Evolutionary conservation across 306 rosid genomes (phyloP), one percentile per base, ranked within the genome.

Genomic region (Astragalus membranaceus): DNA sequence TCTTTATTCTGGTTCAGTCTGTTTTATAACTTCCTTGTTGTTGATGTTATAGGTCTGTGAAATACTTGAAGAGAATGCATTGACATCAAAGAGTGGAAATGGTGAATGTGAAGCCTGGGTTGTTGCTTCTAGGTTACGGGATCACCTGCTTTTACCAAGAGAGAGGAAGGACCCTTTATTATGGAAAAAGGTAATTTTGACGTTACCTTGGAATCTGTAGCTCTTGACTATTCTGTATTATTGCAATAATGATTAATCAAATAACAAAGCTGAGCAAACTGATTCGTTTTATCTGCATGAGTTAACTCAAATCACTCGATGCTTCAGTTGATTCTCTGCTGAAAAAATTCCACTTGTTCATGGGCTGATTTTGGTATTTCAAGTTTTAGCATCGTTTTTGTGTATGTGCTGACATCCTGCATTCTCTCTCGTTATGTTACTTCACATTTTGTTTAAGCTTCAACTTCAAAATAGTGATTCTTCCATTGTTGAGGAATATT

Each of bases 121-220:
- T 67, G 88, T 93, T 82, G 86, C 92, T 36, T 87, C 98, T 66
- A 75, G 87, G 76, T 81, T 93, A 80, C 90, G 94, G 7, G 98
- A 90, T 86, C 93, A 87, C 80, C 86, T 93, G 82, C 97, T 93
- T 84, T 81, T 84, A 70, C 94, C 93, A 51, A 90, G 88, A 81
- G 97, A 93, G 83, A 79, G 98, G 85, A 93, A 82, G 78, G 78
- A 87, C 72, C 84, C 85, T 76, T 72, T 67, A 13, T 76, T 93
- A 44, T 88, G 98, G 98, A 90, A 75, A 80, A 85, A 87, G 98
- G 98, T 93, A 73, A 47, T 17, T 26, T 50, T 46, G 44, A 56
- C 41, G 55, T 62, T 23, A 9, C 43, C 29, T 52, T 66, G 47
- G 10, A 75, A 39, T 52, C 43, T 10, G 23, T 48, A 59, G 44